These are phyloP conservation scores for Forsythia suspensa DNA, from an alignment of 257 asterid species.

Conservation along the genomic window DNA sequence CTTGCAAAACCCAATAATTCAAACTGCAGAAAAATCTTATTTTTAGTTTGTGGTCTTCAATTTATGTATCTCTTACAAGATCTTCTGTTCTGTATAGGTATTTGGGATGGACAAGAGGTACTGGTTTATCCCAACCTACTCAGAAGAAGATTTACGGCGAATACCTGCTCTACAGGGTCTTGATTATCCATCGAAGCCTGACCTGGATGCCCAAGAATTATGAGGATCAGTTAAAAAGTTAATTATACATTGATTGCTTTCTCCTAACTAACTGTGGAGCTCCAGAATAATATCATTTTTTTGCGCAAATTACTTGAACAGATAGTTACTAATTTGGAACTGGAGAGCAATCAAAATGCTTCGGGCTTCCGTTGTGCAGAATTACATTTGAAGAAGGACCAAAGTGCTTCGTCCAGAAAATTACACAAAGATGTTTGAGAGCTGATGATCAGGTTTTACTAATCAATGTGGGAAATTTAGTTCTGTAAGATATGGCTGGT, in stretches of 20 bases:
- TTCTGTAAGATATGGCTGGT: slow-evolving; percentile 9
- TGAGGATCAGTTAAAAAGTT: slow-evolving; percentile 16
- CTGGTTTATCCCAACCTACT: slow-evolving; percentile 73
- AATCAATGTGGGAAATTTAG: background rate
- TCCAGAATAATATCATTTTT: slow-evolving; percentile 13
- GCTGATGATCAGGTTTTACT: slow-evolving; percentile 3
- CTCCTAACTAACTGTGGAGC: slow-evolving; percentile 11
- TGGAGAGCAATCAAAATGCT: slow-evolving; percentile 1
- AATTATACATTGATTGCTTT: background rate
- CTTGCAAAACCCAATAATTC: background rate
- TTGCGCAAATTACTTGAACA: background rate
- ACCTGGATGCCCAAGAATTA: slow-evolving; percentile 57
- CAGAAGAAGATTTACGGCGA: slow-evolving; percentile 64
- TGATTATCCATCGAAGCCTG: slow-evolving; percentile 76
- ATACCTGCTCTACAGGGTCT: slow-evolving; percentile 78
- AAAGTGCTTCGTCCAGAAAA: slow-evolving; percentile 20
- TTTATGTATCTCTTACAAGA: slow-evolving; percentile 1
- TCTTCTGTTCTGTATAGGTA: slow-evolving; percentile 37
- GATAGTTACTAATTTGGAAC: slow-evolving; percentile 4
- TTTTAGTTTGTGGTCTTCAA: background rate
- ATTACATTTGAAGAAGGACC: background rate
- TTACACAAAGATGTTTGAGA: slow-evolving; percentile 16
- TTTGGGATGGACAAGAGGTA: slow-evolving; percentile 63
- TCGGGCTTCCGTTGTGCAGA: slow-evolving; percentile 15
- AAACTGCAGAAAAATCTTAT: background rate